Evolutionary conservation across 2,329 filamentous ascomycete genomes (phyloP).

Genomic region (Aspergillus brunneoviolaceus): DNA sequence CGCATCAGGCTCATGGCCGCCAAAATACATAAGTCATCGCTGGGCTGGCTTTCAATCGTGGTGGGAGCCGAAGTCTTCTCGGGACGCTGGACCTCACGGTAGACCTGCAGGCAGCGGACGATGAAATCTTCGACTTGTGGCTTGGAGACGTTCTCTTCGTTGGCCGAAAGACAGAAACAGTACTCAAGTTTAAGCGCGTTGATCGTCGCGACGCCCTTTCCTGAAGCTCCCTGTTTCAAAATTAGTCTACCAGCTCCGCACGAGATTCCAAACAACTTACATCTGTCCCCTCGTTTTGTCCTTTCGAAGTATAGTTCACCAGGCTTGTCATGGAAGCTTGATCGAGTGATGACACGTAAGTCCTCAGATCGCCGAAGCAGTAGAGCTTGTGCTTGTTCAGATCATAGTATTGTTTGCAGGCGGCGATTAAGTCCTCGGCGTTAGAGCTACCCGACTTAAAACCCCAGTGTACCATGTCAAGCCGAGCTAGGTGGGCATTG

Average conservation of each 20-base stretch:
- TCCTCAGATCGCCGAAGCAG: conserved; percentile 46
- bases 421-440: conserved; percentile 35
- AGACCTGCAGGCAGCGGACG: conserved; percentile 38
- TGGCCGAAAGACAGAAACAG: conserved; percentile 37
- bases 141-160: conserved; percentile 26
- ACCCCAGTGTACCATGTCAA: conserved; percentile 31
- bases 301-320: conserved; percentile 25
- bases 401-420: conserved; percentile 43
- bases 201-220: conserved; percentile 35
- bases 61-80: conserved; percentile 29
- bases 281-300: conserved; percentile 20
- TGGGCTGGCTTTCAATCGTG: conserved; percentile 44
- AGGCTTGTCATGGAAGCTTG: conserved; percentile 28
- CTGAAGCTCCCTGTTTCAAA: conserved; percentile 20
- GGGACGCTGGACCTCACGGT: conserved; percentile 25
- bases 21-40: conserved; percentile 45
- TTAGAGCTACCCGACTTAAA: conserved; percentile 27
- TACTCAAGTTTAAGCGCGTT: conserved; percentile 48
- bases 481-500: conserved; percentile 42
- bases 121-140: conserved; percentile 39
- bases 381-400: conserved; percentile 44
- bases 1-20: conserved; percentile 45
- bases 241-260: conserved; percentile 3
- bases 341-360: conserved; percentile 33
- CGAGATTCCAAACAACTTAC: conserved; percentile 21